Evolutionary conservation across 78 protist genomes (phyloP).

Genomic region (Monosiga brevicollis): DNA sequence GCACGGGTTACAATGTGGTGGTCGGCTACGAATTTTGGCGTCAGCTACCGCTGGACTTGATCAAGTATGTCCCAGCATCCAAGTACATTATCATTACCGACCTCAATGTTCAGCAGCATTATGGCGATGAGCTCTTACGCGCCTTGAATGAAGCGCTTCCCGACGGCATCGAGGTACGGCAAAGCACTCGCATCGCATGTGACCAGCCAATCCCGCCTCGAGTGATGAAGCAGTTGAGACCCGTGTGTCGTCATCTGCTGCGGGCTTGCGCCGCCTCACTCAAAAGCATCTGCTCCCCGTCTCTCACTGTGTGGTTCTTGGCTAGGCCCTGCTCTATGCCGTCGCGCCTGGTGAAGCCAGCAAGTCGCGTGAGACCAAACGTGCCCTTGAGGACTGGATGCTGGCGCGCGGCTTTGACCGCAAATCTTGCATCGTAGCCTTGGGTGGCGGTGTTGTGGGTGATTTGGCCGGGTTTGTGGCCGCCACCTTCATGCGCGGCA

Average conservation of each 20-base stretch:
- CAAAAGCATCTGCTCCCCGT: no score
- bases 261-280: no score
- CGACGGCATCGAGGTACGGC: background rate
- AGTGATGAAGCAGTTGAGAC: no score
- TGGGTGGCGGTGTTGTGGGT: constrained; percentile 79
- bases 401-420: constrained; percentile 27
- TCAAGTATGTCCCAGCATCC: constrained; percentile 9
- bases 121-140: background rate
- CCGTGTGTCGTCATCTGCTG: no score
- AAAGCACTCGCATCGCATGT: background rate
- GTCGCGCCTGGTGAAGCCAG: constrained; percentile 38
- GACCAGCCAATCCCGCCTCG: no score
- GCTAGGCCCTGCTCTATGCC: background rate
- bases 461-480: constrained; percentile 64
- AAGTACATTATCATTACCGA: constrained; percentile 22
- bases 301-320: no score
- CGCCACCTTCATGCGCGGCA: constrained; percentile 69
- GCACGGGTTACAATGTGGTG: background rate
- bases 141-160: background rate
- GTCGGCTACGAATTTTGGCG: background rate
- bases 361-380: constrained; percentile 39
- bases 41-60: constrained; percentile 5
- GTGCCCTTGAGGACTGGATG: constrained; percentile 53
- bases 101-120: background rate
- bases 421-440: constrained; percentile 44